Percentiles rank a stretch among this genome's conserved stretches.
Evolutionary conservation across 805 yeast genomes (phyloP).

Genomic region (Suhomyces prunicola): DNA sequence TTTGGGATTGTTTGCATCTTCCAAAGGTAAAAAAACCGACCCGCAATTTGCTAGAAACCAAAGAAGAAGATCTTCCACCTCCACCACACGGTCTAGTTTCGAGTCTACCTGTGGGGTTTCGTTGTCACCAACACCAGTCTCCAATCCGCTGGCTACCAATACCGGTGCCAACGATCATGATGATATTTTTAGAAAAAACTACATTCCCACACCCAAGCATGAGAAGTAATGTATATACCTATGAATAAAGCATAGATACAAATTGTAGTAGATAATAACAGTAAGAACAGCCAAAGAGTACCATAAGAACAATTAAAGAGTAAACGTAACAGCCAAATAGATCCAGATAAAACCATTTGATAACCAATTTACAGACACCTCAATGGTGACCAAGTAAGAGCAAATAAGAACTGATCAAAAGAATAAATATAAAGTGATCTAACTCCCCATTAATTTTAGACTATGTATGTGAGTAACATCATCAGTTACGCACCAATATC

Average conservation of each 20-base stretch:
- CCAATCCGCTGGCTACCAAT: background rate
- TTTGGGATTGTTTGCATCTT: slow-evolving; percentile 70
- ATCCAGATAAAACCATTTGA: too few relatives aligned
- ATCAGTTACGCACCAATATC: too few relatives aligned
- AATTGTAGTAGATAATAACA: too few relatives aligned
- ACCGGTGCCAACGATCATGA: slow-evolving; percentile 1
- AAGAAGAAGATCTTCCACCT: slow-evolving; percentile 61
- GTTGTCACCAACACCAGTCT: background rate
- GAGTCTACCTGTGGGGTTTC: slow-evolving; percentile 4
- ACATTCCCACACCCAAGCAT: slow-evolving; percentile 1
- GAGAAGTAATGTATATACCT: slow-evolving; percentile 1
- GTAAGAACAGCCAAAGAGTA: too few relatives aligned
- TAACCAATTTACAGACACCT: too few relatives aligned
- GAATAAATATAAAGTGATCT: too few relatives aligned
- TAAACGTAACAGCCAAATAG: too few relatives aligned
- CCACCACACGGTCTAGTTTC: slow-evolving; percentile 19
- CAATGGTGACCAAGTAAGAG: too few relatives aligned
- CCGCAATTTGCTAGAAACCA: slow-evolving; percentile 87
- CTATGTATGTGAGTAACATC: too few relatives aligned
- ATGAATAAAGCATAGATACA: background rate
- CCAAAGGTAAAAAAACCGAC: slow-evolving; percentile 66
- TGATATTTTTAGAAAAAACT: slow-evolving; percentile 5
- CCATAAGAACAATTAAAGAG: too few relatives aligned
- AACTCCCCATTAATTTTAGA: too few relatives aligned
- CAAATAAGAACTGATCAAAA: too few relatives aligned